phyloP scores from a whole-genome alignment of 352 stramenopile genomes.

The Phytophthora sp. region DNA sequence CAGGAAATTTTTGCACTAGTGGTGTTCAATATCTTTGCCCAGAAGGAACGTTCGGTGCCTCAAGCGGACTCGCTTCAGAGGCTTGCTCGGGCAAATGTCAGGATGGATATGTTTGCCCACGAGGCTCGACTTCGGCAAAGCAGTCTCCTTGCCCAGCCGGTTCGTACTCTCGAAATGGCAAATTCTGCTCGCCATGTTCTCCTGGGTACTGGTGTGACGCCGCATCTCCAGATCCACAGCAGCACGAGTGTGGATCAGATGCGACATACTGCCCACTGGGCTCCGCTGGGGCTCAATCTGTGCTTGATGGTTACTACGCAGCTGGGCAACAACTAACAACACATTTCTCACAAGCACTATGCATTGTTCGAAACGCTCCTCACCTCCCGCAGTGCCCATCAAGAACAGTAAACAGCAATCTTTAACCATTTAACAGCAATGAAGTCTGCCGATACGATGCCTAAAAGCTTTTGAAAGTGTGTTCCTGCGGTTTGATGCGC shows the following conservation, averaged over 20 bases:
- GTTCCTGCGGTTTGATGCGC: slow-evolving; percentile 68
- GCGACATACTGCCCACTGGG: slow-evolving; percentile 60
- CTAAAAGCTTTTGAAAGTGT: slow-evolving; percentile 87
- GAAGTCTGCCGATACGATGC: no score
- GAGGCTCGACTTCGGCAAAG: slow-evolving; percentile 47
- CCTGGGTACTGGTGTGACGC: slow-evolving; percentile 64
- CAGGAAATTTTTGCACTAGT: slow-evolving; percentile 64
- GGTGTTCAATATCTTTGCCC: slow-evolving; percentile 61
- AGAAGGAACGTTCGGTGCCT: slow-evolving; percentile 53
- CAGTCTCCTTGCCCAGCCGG: slow-evolving; percentile 59
- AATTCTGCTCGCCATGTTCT: slow-evolving; percentile 52
- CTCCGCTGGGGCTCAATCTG: slow-evolving; percentile 33
- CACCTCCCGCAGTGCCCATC: slow-evolving; percentile 68
- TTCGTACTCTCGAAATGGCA: slow-evolving; percentile 63
- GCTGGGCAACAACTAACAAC: slow-evolving; percentile 40
- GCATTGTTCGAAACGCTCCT: slow-evolving; percentile 40
- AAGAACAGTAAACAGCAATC: slow-evolving; percentile 48
- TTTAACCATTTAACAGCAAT: no score
- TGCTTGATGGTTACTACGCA: slow-evolving; percentile 49
- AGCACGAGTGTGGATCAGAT: slow-evolving; percentile 58
- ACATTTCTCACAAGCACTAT: slow-evolving; percentile 51
- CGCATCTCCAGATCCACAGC: slow-evolving; percentile 49
- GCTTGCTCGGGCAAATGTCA: slow-evolving; percentile 62
- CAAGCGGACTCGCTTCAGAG: slow-evolving; percentile 43
- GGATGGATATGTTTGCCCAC: slow-evolving; percentile 58